phyloP scores from a whole-genome alignment of 139 green algal genomes.

The Picochlorum sp. region DNA sequence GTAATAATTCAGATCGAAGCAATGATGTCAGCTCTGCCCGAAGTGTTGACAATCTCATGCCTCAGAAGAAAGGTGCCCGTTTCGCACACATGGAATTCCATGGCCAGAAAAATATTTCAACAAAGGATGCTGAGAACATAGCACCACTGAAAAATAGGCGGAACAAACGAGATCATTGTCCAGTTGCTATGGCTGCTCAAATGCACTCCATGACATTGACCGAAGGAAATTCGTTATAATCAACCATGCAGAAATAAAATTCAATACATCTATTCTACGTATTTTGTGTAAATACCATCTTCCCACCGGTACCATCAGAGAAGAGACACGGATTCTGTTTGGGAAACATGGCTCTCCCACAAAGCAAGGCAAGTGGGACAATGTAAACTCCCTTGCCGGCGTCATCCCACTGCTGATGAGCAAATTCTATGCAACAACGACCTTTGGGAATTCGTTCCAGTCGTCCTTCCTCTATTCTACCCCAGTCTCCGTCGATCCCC shows the following conservation, averaged over 20 bases:
- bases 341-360: too few species aligned
- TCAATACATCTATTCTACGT: too few species aligned
- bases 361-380: too few species aligned
- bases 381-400: too few species aligned
- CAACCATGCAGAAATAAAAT: background rate
- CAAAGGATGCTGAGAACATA: slow-evolving; percentile 1
- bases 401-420: too few species aligned
- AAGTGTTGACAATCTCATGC: slow-evolving; percentile 8
- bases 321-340: too few species aligned
- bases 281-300: too few species aligned
- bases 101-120: background rate
- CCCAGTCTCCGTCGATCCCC: slow-evolving; percentile 66
- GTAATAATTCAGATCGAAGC: background rate
- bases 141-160: background rate
- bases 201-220: slow-evolving; percentile 12
- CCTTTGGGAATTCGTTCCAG: slow-evolving; percentile 36
- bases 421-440: too few species aligned
- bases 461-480: slow-evolving; percentile 28
- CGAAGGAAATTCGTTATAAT: background rate
- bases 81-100: background rate
- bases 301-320: too few species aligned
- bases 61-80: slow-evolving; percentile 5
- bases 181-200: slow-evolving; percentile 1
- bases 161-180: background rate
- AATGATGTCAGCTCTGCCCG: background rate